Percentiles rank a stretch among this genome's conserved stretches.
These are phyloP conservation scores for Yarrowia hollandica DNA, from an alignment of 805 yeast genomes.

Conservation along the genomic window DNA sequence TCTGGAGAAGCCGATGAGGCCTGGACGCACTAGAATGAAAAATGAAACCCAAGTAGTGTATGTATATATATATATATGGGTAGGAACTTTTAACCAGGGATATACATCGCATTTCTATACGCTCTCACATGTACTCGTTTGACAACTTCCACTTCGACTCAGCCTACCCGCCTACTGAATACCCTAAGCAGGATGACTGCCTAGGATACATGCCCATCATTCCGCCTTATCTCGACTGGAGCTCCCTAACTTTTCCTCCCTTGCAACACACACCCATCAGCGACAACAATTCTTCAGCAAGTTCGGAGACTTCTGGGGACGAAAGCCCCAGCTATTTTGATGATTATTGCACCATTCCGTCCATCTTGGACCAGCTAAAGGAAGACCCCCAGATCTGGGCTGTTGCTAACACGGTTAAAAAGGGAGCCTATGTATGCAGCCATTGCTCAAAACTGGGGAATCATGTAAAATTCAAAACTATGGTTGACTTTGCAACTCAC, in stretches of 20 bases:
- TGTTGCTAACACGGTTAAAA: slow-evolving; percentile 4
- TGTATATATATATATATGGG: not conserved
- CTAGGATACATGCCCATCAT: slow-evolving; percentile 10
- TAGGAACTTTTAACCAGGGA: no score
- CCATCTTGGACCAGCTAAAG: not conserved
- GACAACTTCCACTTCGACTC: not conserved
- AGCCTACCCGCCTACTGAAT: not conserved
- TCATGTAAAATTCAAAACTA: not conserved
- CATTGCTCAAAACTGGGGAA: slow-evolving; percentile 3
- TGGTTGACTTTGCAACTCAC: slow-evolving; percentile 17
- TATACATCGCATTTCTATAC: no score
- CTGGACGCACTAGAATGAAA: not conserved
- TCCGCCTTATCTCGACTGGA: slow-evolving; percentile 12
- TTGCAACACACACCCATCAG: not conserved
- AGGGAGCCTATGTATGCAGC: slow-evolving; percentile 11
- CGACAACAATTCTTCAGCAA: not conserved
- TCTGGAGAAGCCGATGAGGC: slow-evolving; percentile 25
- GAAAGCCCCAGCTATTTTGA: not conserved
- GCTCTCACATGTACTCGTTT: not conserved
- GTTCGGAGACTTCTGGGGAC: not conserved
- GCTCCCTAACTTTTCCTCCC: not conserved
- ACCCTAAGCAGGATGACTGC: slow-evolving; percentile 4
- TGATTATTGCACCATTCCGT: slow-evolving; percentile 3
- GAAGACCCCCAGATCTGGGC: slow-evolving; percentile 7
- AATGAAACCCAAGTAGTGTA: no score